Base-by-base conservation (phyloP, 805 yeast genomes). In the Millerago galiae region DNA sequence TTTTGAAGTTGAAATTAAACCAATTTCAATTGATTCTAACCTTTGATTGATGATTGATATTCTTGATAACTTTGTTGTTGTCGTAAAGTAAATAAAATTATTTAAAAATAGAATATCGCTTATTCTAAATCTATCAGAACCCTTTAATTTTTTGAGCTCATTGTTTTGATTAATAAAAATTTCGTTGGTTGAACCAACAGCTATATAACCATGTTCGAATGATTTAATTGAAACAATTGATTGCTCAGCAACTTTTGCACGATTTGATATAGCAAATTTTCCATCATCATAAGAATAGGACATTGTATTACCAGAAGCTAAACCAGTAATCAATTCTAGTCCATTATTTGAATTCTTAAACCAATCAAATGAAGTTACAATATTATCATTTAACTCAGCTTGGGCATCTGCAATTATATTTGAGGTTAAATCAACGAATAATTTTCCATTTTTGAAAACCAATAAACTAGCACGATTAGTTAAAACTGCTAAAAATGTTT, bases 341-440 rank as follows among this genome's bases (percentile, higher is more conserved):
- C 14, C 8, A 6, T 33, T 46, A 17, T 37, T 38, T 5, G 24
- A 31, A 8, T 14, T 10, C 10, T 28, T 41, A 2, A 45, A 10
- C 61, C 61, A 57, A 3, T 47, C 50, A 16, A 54, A 42, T 28
- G 49, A 45, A 35, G 50, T 48, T 1, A 45, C 37, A n/a, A 50
- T 31, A 12, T 40, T 21, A 2, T 46, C 40, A 17, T 52, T 48
- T 21, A 53, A 35, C 25, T 54, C 54, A 1, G 29, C 13, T 31
- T 53, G 53, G 0, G 49, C 37, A 0, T 37, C 38, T 25, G 43
- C 41, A 1, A 12, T 11, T 3, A 28, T 30, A n/a, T 16, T 42
- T 1, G 48, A 27, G 0, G 52, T 49, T 16, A 47, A 28, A 28
- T 54, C 49, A 27, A 37, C 37, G 45, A 44, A 48, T 2, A 50